Evolutionary conservation across 2,329 filamentous ascomycete genomes (phyloP), one percentile per base, ranked within the genome.

Genomic region (Fusarium brachygibbosum): DNA sequence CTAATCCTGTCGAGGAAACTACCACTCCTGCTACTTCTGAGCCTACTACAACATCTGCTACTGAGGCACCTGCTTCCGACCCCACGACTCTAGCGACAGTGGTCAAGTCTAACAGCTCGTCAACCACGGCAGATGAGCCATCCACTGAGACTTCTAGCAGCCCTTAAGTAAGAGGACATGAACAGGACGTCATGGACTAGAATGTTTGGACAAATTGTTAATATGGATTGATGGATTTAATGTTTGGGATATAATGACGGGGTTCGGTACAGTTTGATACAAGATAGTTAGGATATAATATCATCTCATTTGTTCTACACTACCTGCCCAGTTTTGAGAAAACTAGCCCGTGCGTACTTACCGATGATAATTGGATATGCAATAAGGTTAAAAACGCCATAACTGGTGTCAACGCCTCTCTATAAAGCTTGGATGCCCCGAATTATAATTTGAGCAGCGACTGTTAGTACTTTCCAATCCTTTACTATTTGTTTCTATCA

Each of bases 1-100:
- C 21, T 14, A 17, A 40, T 7, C 38, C 38, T 17, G 19, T 14
- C 2, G 28, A 46, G 14, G 48, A 35, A 5, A 29, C 48, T 23
- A 14, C 19, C 21, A 34, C 31, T 10, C 9, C 32, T 35, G 37
- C 8, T 21, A 31, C 32, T 35, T 28, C 8, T 21, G 28, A 42
- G 25, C 19, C 45, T 17, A 21, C 37, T 8, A 21, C 37, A 13
- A 4, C 37, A 13, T 2, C 53, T 17, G 25, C 16, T 6, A 21
- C 19, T 7, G 29, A 54, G 1, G 23, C 21, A 14, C n/a, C 41
- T 1, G 6, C 17, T 10, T 48, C 25, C 34, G 12, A 29, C 9
- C 40, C 59, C 29, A 54, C 59, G 10, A 62, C 59, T 10, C 19
- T 59, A 5, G 4, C 41, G 14, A 59, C 57, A 1, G 23, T 29